These are phyloP conservation scores for Suhomyces wounanorum DNA, from an alignment of 1,139 yeast species.

Conservation along the genomic window DNA sequence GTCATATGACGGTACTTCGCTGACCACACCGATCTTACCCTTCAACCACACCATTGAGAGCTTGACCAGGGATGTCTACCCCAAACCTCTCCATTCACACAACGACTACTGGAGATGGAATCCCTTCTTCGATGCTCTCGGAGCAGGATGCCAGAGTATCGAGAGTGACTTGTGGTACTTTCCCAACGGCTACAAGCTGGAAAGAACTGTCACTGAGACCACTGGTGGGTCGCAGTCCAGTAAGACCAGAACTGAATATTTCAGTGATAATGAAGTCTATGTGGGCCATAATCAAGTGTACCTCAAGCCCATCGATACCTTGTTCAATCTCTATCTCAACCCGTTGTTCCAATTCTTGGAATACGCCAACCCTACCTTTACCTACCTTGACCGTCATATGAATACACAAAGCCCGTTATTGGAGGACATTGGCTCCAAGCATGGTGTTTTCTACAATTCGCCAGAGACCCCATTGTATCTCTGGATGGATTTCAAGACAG, in stretches of 20 bases:
- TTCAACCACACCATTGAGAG: constrained; percentile 28
- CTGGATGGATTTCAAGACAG: constrained; percentile 48
- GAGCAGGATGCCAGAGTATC: constrained; percentile 59
- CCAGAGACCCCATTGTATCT: constrained; percentile 43
- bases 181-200: constrained; percentile 28
- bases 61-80: constrained; percentile 51
- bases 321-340: constrained; percentile 54
- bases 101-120: constrained; percentile 71
- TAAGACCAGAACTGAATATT: constrained; percentile 19
- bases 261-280: constrained; percentile 45
- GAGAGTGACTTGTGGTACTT: constrained; percentile 75
- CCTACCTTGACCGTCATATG: constrained; percentile 10
- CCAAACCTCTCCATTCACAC: constrained; percentile 65
- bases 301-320: constrained; percentile 45
- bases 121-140: constrained; percentile 65
- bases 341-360: constrained; percentile 53
- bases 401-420: constrained; percentile 14
- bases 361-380: constrained; percentile 40
- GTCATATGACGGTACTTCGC: constrained; percentile 14
- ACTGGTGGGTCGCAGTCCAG: constrained; percentile 15
- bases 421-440: constrained; percentile 20
- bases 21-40: constrained; percentile 17
- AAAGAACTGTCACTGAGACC: constrained; percentile 26
- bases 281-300: constrained; percentile 66
- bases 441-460: constrained; percentile 40